phyloP scores from a whole-genome alignment of 2,329 filamentous ascomycete species.

The Graphilbum sp. region DNA sequence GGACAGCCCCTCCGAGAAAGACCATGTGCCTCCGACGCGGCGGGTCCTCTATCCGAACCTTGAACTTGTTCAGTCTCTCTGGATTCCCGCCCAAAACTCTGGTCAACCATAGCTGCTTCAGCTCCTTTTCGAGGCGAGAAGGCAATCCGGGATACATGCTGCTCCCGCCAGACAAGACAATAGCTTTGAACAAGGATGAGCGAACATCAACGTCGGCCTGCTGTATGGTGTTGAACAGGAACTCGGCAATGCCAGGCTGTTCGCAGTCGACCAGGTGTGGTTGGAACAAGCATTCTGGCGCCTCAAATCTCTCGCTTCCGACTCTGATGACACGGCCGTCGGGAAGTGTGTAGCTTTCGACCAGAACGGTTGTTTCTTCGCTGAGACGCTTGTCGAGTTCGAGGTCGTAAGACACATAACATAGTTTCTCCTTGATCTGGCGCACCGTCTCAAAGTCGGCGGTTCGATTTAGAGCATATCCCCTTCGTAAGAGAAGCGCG shows the following conservation, averaged over 20 bases:
- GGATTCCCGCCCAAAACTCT: conserved; percentile 81
- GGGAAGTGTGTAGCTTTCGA: conserved; percentile 93
- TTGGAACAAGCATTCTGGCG: conserved; percentile 95
- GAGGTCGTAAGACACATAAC: conserved; percentile 96
- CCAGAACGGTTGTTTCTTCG: conserved; percentile 92
- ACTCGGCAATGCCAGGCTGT: conserved; percentile 89
- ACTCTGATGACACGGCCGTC: conserved; percentile 93
- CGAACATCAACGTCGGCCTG: conserved; percentile 89
- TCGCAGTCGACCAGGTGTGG: conserved; percentile 96
- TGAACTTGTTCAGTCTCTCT: conserved; percentile 94
- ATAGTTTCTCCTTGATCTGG: conserved; percentile 99
- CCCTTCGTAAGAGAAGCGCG: conserved; percentile 77
- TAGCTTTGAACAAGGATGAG: conserved; percentile 87
- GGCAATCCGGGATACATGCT: conserved; percentile 98
- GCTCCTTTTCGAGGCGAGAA: conserved; percentile 88
- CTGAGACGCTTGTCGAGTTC: conserved; percentile 90
- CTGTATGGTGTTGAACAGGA: conserved; percentile 98
- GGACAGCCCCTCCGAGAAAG: conserved; percentile 86
- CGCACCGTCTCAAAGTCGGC: conserved; percentile 98
- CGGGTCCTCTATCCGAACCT: conserved; percentile 96
- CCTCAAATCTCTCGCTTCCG: conserved; percentile 93
- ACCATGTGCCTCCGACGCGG: conserved; percentile 96
- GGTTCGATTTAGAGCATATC: conserved; percentile 93
- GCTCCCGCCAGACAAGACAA: conserved; percentile 89
- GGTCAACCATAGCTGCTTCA: conserved; percentile 97